phyloP scores from a whole-genome alignment of 805 yeast species.

The Starmerella vaccinii region DNA sequence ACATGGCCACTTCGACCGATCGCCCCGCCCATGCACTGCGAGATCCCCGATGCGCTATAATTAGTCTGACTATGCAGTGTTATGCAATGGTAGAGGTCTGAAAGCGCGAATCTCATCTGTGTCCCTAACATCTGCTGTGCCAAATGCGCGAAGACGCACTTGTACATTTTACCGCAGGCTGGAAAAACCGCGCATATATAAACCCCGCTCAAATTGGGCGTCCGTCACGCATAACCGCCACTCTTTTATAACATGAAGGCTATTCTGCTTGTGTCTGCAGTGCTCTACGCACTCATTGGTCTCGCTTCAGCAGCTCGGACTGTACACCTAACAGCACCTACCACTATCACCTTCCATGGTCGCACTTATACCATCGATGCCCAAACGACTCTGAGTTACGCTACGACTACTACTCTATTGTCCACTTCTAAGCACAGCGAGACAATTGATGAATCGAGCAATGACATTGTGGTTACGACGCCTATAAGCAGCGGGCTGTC shows the following conservation, averaged over 20 bases:
- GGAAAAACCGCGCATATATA: too few species aligned
- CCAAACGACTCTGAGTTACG: conserved; percentile 14
- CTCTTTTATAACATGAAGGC: neutral
- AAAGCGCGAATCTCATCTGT: too few species aligned
- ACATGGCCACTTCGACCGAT: too few species aligned
- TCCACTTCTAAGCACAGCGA: neutral
- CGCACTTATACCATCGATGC: conserved; percentile 13
- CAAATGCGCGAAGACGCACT: too few species aligned
- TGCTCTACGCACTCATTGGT: neutral
- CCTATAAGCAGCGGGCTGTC: neutral
- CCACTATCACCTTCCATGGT: conserved; percentile 14
- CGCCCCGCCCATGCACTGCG: too few species aligned
- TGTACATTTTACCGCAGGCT: too few species aligned
- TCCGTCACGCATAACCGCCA: too few species aligned
- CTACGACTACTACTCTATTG: neutral
- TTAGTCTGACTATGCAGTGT: too few species aligned
- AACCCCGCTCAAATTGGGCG: too few species aligned
- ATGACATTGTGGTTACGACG: neutral
- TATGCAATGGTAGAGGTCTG: too few species aligned
- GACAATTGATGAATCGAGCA: neutral
- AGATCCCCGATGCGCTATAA: too few species aligned
- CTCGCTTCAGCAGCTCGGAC: neutral
- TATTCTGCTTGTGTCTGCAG: neutral
- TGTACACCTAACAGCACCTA: neutral
- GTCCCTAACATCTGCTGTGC: too few species aligned